Evolutionary conservation across 257 asterid genomes (phyloP).

Genomic region (Jacaranda copaia): DNA sequence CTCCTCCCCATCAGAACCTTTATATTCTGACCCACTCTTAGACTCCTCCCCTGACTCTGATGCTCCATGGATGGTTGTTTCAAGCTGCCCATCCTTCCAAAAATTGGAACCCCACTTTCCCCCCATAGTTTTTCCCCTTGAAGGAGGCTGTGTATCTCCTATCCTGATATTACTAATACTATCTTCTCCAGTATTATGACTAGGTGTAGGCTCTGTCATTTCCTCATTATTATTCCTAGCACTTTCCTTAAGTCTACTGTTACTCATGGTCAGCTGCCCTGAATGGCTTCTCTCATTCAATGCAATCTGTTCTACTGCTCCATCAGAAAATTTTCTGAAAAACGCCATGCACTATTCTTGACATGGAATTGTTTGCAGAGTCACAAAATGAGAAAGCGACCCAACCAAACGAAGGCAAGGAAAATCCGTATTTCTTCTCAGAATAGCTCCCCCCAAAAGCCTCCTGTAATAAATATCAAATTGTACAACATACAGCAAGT

Average conservation of each 20-base stretch:
- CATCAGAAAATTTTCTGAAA: conserved; percentile 61
- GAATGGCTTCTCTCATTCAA: conserved; percentile 58
- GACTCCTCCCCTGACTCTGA: conserved; percentile 88
- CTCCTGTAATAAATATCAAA: conserved; percentile 44
- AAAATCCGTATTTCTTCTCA: conserved; percentile 14
- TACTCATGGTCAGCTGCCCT: conserved; percentile 50
- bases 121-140: conserved; percentile 47
- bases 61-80: conserved; percentile 49
- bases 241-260: conserved; percentile 47
- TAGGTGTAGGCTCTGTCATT: conserved; percentile 52
- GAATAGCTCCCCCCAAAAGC: conserved; percentile 53
- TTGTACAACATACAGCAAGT: conserved; percentile 26
- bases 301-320: conserved; percentile 51
- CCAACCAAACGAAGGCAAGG: conserved; percentile 35
- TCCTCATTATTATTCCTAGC: conserved; percentile 47
- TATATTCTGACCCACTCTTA: conserved; percentile 89
- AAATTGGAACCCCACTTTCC: conserved; percentile 91
- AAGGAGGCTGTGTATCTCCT: conserved; percentile 50
- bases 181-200: conserved; percentile 58
- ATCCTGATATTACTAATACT: conserved; percentile 39
- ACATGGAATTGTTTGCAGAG: conserved; percentile 52
- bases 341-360: conserved; percentile 63
- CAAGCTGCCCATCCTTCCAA: conserved; percentile 82
- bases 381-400: conserved; percentile 24
- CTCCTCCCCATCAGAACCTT: conserved; percentile 75